Percentiles rank a stretch among this genome's conserved stretches.
These are phyloP conservation scores for Penicillium tannophilum DNA, from an alignment of 495 filamentous ascomycete species.

Conservation along the genomic window DNA sequence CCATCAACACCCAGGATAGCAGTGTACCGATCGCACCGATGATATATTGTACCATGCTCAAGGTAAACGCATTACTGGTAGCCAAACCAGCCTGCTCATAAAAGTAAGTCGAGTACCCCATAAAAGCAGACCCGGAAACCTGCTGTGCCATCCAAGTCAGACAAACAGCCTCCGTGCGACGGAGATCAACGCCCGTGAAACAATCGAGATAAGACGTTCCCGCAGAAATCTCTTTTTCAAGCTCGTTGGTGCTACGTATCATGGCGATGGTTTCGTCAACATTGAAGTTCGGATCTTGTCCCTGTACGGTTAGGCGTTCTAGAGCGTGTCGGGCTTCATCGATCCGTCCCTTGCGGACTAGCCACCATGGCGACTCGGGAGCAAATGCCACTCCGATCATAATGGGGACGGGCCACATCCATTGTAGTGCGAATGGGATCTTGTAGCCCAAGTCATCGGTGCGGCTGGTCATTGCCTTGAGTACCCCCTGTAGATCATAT, in stretches of 20 bases:
- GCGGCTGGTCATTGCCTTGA: slow-evolving; percentile 31
- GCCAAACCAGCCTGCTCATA: slow-evolving; percentile 62
- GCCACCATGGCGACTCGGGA: slow-evolving; percentile 81
- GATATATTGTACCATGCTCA: slow-evolving; percentile 28
- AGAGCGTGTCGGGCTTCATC: slow-evolving; percentile 68
- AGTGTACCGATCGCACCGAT: slow-evolving; percentile 34
- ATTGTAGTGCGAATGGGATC: slow-evolving; percentile 72
- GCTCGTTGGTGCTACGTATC: slow-evolving; percentile 75
- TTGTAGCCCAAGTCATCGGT: slow-evolving; percentile 64
- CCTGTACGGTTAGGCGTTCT: slow-evolving; percentile 61
- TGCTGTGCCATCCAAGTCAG: slow-evolving; percentile 47
- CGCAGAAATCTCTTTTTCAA: slow-evolving; percentile 65
- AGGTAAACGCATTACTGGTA: slow-evolving; percentile 35
- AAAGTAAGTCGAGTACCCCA: slow-evolving; percentile 64
- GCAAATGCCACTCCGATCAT: slow-evolving; percentile 68
- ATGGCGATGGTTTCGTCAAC: slow-evolving; percentile 73
- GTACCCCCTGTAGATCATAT: slow-evolving; percentile 4
- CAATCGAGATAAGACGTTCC: slow-evolving; percentile 69
- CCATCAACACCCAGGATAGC: slow-evolving; percentile 31
- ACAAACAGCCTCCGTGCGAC: slow-evolving; percentile 73
- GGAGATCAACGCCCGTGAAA: slow-evolving; percentile 69
- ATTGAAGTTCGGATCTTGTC: slow-evolving; percentile 61
- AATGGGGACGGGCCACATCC: slow-evolving; percentile 79
- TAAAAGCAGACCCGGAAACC: slow-evolving; percentile 13
- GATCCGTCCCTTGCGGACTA: slow-evolving; percentile 66